Conservation (phyloP, 2,329 filamentous ascomycete genomes). For the Aureobasidium sp. region DNA sequence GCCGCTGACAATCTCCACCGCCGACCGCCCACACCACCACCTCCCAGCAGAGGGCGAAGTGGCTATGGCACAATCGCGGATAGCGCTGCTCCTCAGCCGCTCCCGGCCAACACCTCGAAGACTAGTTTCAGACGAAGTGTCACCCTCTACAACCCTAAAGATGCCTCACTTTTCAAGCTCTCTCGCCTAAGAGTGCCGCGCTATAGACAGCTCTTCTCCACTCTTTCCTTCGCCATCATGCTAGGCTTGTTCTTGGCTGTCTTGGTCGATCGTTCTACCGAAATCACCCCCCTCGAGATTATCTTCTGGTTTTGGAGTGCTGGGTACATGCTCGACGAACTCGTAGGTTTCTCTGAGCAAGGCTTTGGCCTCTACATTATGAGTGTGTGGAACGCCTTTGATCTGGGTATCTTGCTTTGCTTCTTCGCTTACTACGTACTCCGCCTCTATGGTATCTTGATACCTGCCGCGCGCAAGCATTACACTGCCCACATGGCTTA, state of each 20-base stretch:
- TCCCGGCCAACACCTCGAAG: not conserved
- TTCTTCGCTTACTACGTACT: constrained; percentile 86
- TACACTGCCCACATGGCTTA: constrained; percentile 79
- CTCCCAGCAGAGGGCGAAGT: constrained; percentile 17
- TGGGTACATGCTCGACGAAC: constrained; percentile 92
- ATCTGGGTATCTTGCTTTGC: constrained; percentile 78
- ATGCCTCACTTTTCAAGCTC: constrained; percentile 86
- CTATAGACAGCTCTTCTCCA: constrained; percentile 86
- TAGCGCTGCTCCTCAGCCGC: not conserved
- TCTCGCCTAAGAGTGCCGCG: constrained; percentile 84
- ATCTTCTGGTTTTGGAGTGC: constrained; percentile 98
- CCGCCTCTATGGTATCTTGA: constrained; percentile 77
- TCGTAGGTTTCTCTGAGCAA: constrained; percentile 94
- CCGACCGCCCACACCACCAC: constrained; percentile 35
- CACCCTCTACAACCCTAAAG: constrained; percentile 79
- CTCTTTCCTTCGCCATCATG: constrained; percentile 75
- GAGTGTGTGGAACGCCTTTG: constrained; percentile 97
- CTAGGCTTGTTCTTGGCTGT: constrained; percentile 82
- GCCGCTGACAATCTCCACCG: constrained; percentile 79
- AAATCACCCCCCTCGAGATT: constrained; percentile 78
- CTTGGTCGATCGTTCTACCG: constrained; percentile 63
- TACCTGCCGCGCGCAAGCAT: constrained; percentile 62
- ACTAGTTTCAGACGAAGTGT: constrained; percentile 56
- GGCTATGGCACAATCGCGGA: constrained; percentile 11
- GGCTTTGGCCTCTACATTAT: constrained; percentile 95